Evolutionary conservation across 2,329 filamentous ascomycete genomes (phyloP), one percentile per base, ranked within the genome.

Genomic region (Cladosporium sp.): DNA sequence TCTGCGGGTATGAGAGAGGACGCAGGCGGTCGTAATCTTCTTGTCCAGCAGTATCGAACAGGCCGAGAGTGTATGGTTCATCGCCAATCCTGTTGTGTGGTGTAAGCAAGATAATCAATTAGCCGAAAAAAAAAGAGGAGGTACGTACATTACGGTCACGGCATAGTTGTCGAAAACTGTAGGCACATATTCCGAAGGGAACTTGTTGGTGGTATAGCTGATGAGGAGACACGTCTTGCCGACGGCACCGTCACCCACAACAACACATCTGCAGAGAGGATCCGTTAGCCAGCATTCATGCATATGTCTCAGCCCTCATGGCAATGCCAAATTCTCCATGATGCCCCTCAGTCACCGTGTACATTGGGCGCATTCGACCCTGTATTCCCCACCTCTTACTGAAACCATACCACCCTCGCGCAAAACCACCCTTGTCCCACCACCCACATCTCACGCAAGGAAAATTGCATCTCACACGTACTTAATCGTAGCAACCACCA

Each of bases 131-230:
- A 10, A n/a, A 14, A 58, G 10, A 10, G n/a, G 32, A 44, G 24
- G n/a, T 65, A 90, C 93, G 89, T 86, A 97, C 95, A 99, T 99
- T 73, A 99, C 95, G 72, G 95, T 99, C 79, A 99, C 95, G 66
- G 95, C 95, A 87, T 99, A 99, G 83, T 99, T 99, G 82, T 99
- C 95, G 81, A 99, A 99, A 71, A 99, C 95, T 34, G 95, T 99
- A 62, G 95, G 95, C 67, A 99, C 95, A 81, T 99, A 99, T 93
- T 99, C 95, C 76, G 93, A 97, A 41, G 95, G 95, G 81, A 99
- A 99, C 77, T 98, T 98, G 87, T 99, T 99, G 71, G 95, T 99
- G 71, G 95, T 99, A 83, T 99, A 99, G 80, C 92, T 96, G 84
- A 99, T 99, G 78, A 99, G 88, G 71, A 99, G 88, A 83, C 95